These are phyloP conservation scores for Solanum dulcamara DNA, from an alignment of 257 asterid species.

Conservation along the genomic window DNA sequence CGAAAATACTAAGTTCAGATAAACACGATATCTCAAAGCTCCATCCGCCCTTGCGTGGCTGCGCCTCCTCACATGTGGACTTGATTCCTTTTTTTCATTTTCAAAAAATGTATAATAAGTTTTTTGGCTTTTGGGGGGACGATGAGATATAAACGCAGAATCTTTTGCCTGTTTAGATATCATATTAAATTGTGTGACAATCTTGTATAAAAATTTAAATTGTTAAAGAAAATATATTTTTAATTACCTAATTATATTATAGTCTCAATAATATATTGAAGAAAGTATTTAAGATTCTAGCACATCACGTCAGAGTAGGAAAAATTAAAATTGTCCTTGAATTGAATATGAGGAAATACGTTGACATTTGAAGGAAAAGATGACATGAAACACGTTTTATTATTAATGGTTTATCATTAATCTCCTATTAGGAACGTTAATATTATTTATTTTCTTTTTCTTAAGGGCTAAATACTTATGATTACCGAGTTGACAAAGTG, in stretches of 20 bases:
- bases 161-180: too few relatives aligned
- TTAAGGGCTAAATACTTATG: not conserved
- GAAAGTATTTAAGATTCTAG: not conserved
- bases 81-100: not conserved
- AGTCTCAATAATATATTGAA: not conserved
- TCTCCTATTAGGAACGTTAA: not conserved
- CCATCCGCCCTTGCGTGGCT: not conserved
- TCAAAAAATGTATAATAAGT: not conserved
- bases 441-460: not conserved
- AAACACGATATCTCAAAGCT: not conserved
- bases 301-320: not conserved
- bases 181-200: too few relatives aligned
- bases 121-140: too few relatives aligned
- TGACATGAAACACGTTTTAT: not conserved
- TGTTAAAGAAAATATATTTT: not conserved
- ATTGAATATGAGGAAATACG: not conserved
- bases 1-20: not conserved
- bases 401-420: not conserved
- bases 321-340: not conserved
- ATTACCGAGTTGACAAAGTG: not conserved
- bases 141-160: not conserved
- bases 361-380: not conserved
- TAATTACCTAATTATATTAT: not conserved
- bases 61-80: not conserved
- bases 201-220: not conserved